phyloP scores from a whole-genome alignment of 1,284 basidiomycete genomes.

The Cutaneotrichosporon cavernicola region DNA sequence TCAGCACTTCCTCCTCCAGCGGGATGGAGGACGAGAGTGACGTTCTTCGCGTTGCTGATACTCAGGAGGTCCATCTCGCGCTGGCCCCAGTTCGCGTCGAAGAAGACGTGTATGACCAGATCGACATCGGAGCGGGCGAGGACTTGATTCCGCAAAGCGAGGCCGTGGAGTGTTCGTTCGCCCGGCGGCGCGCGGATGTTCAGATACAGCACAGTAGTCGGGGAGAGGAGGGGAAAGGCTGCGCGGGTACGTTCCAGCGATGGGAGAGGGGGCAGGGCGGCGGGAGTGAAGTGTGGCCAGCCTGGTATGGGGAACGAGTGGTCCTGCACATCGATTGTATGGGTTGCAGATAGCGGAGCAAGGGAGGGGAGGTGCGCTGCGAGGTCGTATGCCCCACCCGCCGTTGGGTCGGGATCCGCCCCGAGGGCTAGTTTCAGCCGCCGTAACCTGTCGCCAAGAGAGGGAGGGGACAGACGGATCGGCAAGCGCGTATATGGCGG shows the following conservation, averaged over 20 bases:
- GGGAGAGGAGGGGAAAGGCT: background rate
- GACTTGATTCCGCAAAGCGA: background rate
- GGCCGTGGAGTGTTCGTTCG: background rate
- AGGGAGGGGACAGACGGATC: background rate
- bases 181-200: constrained; percentile 6
- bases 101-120: background rate
- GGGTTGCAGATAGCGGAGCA: background rate
- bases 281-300: background rate
- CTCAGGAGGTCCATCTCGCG: too few species aligned
- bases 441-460: background rate
- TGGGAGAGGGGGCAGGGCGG: background rate
- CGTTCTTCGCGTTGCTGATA: background rate
- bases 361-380: background rate
- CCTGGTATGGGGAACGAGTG: constrained; percentile 2
- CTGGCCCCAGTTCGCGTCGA: background rate
- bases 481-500: background rate
- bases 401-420: background rate
- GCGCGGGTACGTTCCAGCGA: background rate
- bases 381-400: constrained; percentile 2
- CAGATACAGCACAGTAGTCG: background rate
- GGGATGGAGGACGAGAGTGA: constrained; percentile 1
- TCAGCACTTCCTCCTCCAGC: background rate
- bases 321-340: constrained; percentile 2
- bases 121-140: background rate
- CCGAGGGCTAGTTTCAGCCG: background rate